A percentile compares a stretch with the other conserved stretches of the same genome.
Evolutionary conservation across 2,329 filamentous ascomycete species (phyloP).

Genomic region (Trichoderma cornu-damae): DNA sequence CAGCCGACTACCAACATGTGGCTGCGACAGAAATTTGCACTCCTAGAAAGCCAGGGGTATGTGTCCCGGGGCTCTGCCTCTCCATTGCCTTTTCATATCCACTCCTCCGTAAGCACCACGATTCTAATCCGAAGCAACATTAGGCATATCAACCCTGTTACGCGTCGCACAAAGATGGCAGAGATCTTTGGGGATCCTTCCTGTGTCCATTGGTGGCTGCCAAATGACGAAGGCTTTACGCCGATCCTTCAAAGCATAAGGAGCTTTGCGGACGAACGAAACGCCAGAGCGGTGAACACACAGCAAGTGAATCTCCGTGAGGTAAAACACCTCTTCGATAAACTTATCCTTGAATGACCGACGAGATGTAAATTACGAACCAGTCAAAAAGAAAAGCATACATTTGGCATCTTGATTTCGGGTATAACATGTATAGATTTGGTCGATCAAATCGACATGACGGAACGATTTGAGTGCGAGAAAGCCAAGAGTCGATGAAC

Average conservation of each 20-base stretch:
- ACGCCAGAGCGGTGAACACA: slow-evolving; percentile 51
- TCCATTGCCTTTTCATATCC: background rate
- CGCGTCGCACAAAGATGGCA: slow-evolving; percentile 69
- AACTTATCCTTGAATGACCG: slow-evolving; percentile 38
- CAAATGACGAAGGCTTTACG: slow-evolving; percentile 70
- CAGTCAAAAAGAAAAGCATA: background rate
- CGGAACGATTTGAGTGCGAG: background rate
- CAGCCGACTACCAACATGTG: slow-evolving; percentile 70
- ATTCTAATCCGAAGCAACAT: background rate
- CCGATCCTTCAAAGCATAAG: slow-evolving; percentile 71
- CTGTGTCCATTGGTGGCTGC: slow-evolving; percentile 82
- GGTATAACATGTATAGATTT: background rate
- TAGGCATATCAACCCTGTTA: slow-evolving; percentile 80
- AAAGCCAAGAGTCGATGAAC: background rate
- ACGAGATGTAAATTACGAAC: background rate
- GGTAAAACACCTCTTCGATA: slow-evolving; percentile 68
- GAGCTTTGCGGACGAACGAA: slow-evolving; percentile 74
- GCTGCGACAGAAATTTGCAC: slow-evolving; percentile 72
- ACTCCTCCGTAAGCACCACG: too few species aligned
- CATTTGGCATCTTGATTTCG: background rate
- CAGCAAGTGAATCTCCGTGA: slow-evolving; percentile 65
- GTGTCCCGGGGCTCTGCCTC: slow-evolving; percentile 26
- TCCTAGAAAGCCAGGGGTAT: slow-evolving; percentile 74
- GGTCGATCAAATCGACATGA: background rate
- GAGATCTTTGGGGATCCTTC: slow-evolving; percentile 67